A percentile compares a stretch with the other conserved stretches of the same genome.
Conservation (phyloP, 257 asterid species). For the Fraxinus anomala region DNA sequence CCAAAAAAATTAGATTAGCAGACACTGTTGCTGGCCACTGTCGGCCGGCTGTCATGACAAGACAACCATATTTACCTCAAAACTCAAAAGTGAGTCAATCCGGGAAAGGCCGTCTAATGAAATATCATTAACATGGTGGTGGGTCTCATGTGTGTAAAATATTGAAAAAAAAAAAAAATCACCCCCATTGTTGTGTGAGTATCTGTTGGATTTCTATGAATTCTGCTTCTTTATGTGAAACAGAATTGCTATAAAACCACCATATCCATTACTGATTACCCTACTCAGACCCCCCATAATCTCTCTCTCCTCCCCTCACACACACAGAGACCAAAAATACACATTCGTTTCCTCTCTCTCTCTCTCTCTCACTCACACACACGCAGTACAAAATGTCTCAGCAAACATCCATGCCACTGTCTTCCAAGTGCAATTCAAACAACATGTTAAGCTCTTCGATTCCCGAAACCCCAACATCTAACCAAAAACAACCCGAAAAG, state of each 20-base stretch:
- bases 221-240: too few relatives aligned
- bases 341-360: too few relatives aligned
- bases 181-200: too few relatives aligned
- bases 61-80: background rate
- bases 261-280: background rate
- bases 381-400: slow-evolving; percentile 40
- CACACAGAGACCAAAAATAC: too few relatives aligned
- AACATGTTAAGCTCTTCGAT: background rate
- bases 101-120: background rate
- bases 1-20: background rate
- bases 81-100: background rate
- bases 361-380: background rate
- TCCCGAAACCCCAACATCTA: slow-evolving; percentile 24
- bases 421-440: slow-evolving; percentile 4
- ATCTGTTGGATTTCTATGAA: too few relatives aligned
- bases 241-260: background rate
- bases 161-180: too few relatives aligned
- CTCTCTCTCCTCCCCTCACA: background rate
- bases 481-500: slow-evolving; percentile 39
- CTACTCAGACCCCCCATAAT: slow-evolving; percentile 16
- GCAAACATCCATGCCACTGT: slow-evolving; percentile 24
- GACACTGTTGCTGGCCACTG: background rate
- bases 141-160: too few relatives aligned
- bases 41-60: background rate
- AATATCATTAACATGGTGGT: background rate